Evolutionary conservation across 1,284 basidiomycete genomes (phyloP), one percentile per base, ranked within the genome.

Genomic region (Papiliotrema terrestris): DNA sequence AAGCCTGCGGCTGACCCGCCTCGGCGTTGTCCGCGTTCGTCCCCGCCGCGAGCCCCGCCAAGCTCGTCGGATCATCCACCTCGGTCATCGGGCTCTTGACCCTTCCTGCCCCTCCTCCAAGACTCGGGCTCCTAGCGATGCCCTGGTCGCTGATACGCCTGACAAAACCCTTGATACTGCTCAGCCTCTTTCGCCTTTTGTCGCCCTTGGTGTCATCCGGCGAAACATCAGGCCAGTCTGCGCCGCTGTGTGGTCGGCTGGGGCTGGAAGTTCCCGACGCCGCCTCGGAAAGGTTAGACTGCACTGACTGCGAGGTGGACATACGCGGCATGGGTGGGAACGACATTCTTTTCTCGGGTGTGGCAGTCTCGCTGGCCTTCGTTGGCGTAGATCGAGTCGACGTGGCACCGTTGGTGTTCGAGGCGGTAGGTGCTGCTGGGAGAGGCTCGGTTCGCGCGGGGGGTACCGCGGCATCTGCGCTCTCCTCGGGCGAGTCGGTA

Each of bases 131-230:
- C 35, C 46, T 36, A 22, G 46, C 22, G 4, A 49, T 3, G 3
- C 63, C 62, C 49, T 71, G 68, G 57, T 74, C 72, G 29, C 62
- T 67, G 52, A 73, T 69, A 22, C 73, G 54, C 38, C 73, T 59
- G 4, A 72, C 71, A 48, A 75, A 70, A 9, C 66, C 71, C 55
- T 73, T 73, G 60, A 73, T 63, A 1, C 62, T 67, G 51, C 60
- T 66, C 41, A 75, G 56, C 14, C 73, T 52, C 50, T 75, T 75
- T 46, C 71, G 58, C 17, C 60, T 54, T 46, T 63, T 67, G 19
- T 63, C 65, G 14, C 51, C 48, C 35, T 43, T 49, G 8, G 35
- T 19, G 17, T 54, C 26, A 11, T 51, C 41, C n/a, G 25, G 38
- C 38, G 23, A 17, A 3, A 13, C 42, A 14, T 44, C 37, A 5